Percentiles rank a stretch among this genome's conserved stretches.
Conservation (phyloP, 306 rosid species). For the Begonia masoniana region DNA sequence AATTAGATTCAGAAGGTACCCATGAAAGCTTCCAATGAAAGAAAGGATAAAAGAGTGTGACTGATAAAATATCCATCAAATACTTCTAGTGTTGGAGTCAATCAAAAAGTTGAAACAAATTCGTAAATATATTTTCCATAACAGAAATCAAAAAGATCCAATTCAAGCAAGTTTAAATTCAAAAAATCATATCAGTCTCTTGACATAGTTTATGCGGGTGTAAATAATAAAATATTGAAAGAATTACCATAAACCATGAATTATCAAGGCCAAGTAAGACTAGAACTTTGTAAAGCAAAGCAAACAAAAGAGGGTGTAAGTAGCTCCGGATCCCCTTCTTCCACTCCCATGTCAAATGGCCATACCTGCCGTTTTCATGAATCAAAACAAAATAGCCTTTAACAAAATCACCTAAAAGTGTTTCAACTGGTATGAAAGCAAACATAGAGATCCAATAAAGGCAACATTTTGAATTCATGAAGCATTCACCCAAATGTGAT, state of each 20-base stretch:
- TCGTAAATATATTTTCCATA: too few relatives aligned
- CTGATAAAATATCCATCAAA: too few relatives aligned
- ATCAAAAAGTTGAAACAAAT: too few relatives aligned
- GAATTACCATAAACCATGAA: conserved; percentile 67
- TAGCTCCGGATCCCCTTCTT: conserved; percentile 74
- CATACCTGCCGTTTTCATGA: conserved; percentile 39
- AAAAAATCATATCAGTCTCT: too few relatives aligned
- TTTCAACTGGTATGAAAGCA: neutral
- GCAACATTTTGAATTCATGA: neutral
- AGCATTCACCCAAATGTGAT: conserved; percentile 54
- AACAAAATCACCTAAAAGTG: neutral
- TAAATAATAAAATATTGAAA: neutral
- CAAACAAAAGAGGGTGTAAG: conserved; percentile 76
- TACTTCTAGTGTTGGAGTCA: too few relatives aligned
- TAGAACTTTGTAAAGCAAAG: conserved; percentile 51
- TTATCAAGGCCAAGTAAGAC: conserved; percentile 54
- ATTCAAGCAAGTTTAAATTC: too few relatives aligned
- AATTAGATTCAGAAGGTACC: too few relatives aligned
- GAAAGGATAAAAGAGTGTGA: too few relatives aligned
- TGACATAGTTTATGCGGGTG: neutral
- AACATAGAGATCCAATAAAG: neutral
- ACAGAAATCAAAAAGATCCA: too few relatives aligned
- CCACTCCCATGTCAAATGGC: conserved; percentile 98
- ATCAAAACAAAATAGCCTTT: conserved; percentile 6
- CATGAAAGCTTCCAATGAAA: too few relatives aligned